Conservation (phyloP, 495 filamentous ascomycete species). For the Haplographium delicatum region DNA sequence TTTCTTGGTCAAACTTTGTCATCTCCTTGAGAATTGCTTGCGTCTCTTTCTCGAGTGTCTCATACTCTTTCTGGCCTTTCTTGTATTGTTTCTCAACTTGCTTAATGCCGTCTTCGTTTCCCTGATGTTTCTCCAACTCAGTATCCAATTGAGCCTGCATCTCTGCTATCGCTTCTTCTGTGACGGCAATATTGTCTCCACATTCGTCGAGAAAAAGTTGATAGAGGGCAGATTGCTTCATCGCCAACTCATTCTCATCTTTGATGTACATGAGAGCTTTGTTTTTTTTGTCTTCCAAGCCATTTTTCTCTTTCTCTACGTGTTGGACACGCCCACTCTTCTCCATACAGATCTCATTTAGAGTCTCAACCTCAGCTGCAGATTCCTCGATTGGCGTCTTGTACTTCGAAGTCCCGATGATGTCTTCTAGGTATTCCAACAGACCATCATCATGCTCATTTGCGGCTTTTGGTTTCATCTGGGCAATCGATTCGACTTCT, state of each 20-base stretch:
- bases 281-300: conserved; percentile 92
- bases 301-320: conserved; percentile 93
- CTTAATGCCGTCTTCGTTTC: conserved; percentile 88
- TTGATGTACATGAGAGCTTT: conserved; percentile 83
- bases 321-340: conserved; percentile 93
- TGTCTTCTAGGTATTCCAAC: conserved; percentile 95
- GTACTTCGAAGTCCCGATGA: conserved; percentile 97
- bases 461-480: conserved; percentile 96
- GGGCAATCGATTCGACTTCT: conserved; percentile 96
- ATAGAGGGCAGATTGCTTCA: conserved; percentile 85
- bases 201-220: conserved; percentile 87
- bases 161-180: conserved; percentile 82
- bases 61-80: conserved; percentile 71
- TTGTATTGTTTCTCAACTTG: conserved; percentile 81
- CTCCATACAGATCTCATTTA: conserved; percentile 92
- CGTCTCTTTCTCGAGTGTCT: conserved; percentile 73
- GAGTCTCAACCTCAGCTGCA: conserved; percentile 76
- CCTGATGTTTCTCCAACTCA: conserved; percentile 87
- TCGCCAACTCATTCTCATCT: conserved; percentile 86
- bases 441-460: conserved; percentile 95
- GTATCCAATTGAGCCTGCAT: conserved; percentile 83
- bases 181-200: conserved; percentile 80
- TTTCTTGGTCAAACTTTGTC: conserved; percentile 89
- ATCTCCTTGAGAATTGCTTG: conserved; percentile 82
- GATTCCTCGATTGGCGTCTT: conserved; percentile 95